These are phyloP conservation scores for Blastocystis sp. DNA, from an alignment of 352 stramenopile genomes.

Conservation along the genomic window DNA sequence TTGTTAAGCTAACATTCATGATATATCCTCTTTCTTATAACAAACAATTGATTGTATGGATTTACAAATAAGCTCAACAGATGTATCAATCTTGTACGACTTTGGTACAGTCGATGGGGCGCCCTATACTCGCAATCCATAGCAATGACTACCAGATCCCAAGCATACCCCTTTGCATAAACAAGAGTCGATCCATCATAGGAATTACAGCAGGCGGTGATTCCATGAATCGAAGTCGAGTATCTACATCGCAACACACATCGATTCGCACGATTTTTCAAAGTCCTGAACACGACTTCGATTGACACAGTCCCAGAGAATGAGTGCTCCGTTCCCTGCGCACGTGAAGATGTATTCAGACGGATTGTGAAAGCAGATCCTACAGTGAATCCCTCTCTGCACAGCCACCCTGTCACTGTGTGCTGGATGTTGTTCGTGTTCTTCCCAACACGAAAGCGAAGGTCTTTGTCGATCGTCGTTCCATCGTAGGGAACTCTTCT, in stretches of 20 bases:
- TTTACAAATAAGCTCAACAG: not conserved
- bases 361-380: slow-evolving; percentile 28
- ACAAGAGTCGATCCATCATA: slow-evolving; percentile 45
- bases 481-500: not conserved
- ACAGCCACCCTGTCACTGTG: not conserved
- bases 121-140: not conserved
- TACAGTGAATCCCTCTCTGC: not conserved
- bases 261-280: not conserved
- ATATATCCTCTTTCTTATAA: not conserved
- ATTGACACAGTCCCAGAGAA: slow-evolving; percentile 1
- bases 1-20: not conserved
- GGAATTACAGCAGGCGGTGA: slow-evolving; percentile 2
- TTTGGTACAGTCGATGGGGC: not conserved
- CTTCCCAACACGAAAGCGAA: slow-evolving; percentile 19
- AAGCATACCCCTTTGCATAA: slow-evolving; percentile 39
- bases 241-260: not conserved
- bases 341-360: not conserved
- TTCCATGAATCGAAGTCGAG: not conserved
- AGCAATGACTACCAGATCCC: not conserved
- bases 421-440: not conserved
- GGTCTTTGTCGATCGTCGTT: not conserved
- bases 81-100: slow-evolving; percentile 24
- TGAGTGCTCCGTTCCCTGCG: not conserved
- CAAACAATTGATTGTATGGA: not conserved
- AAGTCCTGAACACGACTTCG: not conserved